phyloP scores from a whole-genome alignment of 306 rosid genomes.

The Medicago ruthenica region DNA sequence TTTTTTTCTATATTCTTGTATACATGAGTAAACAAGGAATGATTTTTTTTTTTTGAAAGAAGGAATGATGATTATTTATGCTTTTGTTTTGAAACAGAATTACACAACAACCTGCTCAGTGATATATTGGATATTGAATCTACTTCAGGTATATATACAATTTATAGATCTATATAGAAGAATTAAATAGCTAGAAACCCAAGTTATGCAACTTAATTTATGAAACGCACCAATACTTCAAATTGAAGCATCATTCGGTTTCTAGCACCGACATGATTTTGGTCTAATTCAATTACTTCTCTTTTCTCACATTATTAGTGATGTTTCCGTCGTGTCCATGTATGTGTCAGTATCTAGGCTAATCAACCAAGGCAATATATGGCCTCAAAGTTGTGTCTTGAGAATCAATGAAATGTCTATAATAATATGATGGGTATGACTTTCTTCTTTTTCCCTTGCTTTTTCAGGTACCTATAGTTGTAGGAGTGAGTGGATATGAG shows the following conservation, averaged over 20 bases:
- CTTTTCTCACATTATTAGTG: background rate
- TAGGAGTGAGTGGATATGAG: slow-evolving; percentile 40
- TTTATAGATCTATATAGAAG: too few relatives aligned
- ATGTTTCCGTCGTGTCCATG: background rate
- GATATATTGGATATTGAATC: slow-evolving; percentile 59
- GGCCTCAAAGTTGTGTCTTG: background rate
- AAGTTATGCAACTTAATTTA: too few relatives aligned
- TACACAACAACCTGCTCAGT: slow-evolving; percentile 60
- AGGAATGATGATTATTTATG: background rate
- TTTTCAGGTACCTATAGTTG: slow-evolving; percentile 40
- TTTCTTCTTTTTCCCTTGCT: background rate
- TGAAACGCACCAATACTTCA: too few relatives aligned
- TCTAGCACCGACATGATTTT: background rate
- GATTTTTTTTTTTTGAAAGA: too few relatives aligned
- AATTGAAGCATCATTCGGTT: background rate
- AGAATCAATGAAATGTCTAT: background rate
- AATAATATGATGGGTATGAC: background rate
- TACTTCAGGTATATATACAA: slow-evolving; percentile 62
- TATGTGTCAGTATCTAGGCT: too few relatives aligned
- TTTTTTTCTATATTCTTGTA: background rate
- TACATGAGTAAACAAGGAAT: slow-evolving; percentile 4
- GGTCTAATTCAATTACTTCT: background rate
- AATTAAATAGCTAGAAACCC: too few relatives aligned
- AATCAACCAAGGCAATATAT: too few relatives aligned
- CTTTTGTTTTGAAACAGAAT: slow-evolving; percentile 47